These are phyloP conservation scores for Salicornia ramosissima DNA, from an alignment of 148 eudicot species.

Conservation along the genomic window DNA sequence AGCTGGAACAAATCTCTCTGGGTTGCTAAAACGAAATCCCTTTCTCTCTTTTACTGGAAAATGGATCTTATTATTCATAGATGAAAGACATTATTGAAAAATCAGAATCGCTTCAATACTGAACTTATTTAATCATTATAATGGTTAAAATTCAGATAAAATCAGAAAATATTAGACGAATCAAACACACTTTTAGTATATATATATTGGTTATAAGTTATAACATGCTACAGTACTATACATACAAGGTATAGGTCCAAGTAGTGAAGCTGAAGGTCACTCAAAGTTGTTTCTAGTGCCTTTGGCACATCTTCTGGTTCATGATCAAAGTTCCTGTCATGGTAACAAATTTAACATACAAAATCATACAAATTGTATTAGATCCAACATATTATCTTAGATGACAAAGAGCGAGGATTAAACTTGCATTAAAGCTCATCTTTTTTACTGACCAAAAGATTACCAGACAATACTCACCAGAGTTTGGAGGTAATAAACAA, in stretches of 20 bases:
- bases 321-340: conserved; percentile 36
- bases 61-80: conserved; percentile 33
- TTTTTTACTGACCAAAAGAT: too few species aligned
- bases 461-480: conserved; percentile 29
- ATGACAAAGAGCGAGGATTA: too few species aligned
- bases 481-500: conserved; percentile 59
- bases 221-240: background rate
- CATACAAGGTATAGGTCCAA: conserved; percentile 53
- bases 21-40: conserved; percentile 21
- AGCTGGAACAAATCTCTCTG: conserved; percentile 17
- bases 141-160: too few species aligned
- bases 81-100: background rate
- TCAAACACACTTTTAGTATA: too few species aligned
- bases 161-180: too few species aligned
- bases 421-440: too few species aligned
- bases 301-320: conserved; percentile 52
- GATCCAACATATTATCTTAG: background rate
- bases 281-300: conserved; percentile 36
- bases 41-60: conserved; percentile 55
- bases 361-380: background rate
- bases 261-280: conserved; percentile 49
- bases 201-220: too few species aligned
- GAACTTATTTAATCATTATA: too few species aligned
- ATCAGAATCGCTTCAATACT: too few species aligned
- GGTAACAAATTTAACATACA: too few species aligned